phyloP scores from a whole-genome alignment of 164 flowering plant species.

The Saururus chinensis region DNA sequence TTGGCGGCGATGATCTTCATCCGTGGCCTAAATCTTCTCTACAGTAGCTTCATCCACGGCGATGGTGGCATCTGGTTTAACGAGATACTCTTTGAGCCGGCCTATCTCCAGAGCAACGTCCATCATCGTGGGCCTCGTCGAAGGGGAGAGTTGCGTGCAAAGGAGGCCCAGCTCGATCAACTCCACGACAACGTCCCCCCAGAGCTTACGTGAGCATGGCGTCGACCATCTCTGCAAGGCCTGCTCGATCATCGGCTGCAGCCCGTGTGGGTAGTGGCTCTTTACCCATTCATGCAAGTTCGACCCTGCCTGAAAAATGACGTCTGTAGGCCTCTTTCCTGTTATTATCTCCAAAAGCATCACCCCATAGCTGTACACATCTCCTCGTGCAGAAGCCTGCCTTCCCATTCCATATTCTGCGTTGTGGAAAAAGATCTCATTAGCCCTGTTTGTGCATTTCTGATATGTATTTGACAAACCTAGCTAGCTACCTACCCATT shows the following conservation, averaged over 20 bases:
- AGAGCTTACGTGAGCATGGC: conserved; percentile 14
- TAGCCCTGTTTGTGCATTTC: too few species aligned
- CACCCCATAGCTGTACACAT: conserved; percentile 85
- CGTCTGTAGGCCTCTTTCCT: conserved; percentile 70
- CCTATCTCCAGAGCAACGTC: conserved; percentile 70
- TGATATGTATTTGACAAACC: too few species aligned
- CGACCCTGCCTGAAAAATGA: conserved; percentile 46
- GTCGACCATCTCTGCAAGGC: conserved; percentile 20
- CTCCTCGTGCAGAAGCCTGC: conserved; percentile 69
- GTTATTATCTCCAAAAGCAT: conserved; percentile 59
- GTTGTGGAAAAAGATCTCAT: background rate
- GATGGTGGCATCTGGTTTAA: conserved; percentile 4
- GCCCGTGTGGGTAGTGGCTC: conserved; percentile 41
- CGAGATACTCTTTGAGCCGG: conserved; percentile 44
- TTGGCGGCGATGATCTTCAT: too few species aligned
- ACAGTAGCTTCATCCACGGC: too few species aligned
- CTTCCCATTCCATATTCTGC: conserved; percentile 85
- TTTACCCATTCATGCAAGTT: conserved; percentile 74
- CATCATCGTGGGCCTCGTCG: conserved; percentile 61
- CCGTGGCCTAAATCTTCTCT: too few species aligned
- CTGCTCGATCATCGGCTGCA: conserved; percentile 39
- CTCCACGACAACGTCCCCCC: conserved; percentile 42
- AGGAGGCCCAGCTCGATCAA: conserved; percentile 69
- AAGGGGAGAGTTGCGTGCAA: conserved; percentile 63
- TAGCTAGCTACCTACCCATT: background rate